These are phyloP conservation scores for Dothidotthia symphoricarpi DNA, from an alignment of 2,329 filamentous ascomycete species.

Conservation along the genomic window DNA sequence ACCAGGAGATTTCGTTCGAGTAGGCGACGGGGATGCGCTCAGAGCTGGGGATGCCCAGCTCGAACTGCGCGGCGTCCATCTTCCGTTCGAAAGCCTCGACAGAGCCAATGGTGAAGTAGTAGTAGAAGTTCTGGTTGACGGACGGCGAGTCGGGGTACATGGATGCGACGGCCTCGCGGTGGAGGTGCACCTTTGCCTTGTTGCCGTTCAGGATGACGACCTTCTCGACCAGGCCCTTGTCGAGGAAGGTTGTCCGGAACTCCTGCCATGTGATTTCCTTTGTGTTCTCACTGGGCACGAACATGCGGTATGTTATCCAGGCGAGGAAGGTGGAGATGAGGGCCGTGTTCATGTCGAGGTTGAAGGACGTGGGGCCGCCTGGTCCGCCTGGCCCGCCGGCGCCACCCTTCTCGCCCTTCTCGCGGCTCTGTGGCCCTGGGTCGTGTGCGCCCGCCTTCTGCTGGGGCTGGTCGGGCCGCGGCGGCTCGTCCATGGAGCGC, in stretches of 20 bases:
- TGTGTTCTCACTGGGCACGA: constrained; percentile 64
- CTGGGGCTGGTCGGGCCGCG: constrained; percentile 30
- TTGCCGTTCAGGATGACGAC: constrained; percentile 76
- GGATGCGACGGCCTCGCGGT: constrained; percentile 68
- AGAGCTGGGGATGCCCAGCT: constrained; percentile 79
- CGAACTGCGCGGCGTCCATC: constrained; percentile 81
- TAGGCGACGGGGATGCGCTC: constrained; percentile 94
- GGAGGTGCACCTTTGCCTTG: constrained; percentile 75
- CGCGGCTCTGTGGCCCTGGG: constrained; percentile 44
- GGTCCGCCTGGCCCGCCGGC: constrained; percentile 16
- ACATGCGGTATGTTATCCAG: constrained; percentile 58
- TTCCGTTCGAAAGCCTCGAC: constrained; percentile 88
- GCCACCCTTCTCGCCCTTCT: constrained; percentile 27
- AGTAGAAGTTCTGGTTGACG: constrained; percentile 68
- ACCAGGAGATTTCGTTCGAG: constrained; percentile 69
- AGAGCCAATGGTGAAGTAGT: constrained; percentile 94
- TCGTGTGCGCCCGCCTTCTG: constrained; percentile 49
- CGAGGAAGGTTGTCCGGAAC: constrained; percentile 86
- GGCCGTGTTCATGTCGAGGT: constrained; percentile 55
- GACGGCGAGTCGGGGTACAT: constrained; percentile 76
- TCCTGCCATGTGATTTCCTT: constrained; percentile 98
- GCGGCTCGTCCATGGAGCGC: constrained; percentile 25
- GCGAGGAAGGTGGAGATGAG: constrained; percentile 59
- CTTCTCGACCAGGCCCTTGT: constrained; percentile 94
- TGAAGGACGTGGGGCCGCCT: constrained; percentile 15